phyloP scores from a whole-genome alignment of 2,329 filamentous ascomycete species.

The Xylariaceae sp. region DNA sequence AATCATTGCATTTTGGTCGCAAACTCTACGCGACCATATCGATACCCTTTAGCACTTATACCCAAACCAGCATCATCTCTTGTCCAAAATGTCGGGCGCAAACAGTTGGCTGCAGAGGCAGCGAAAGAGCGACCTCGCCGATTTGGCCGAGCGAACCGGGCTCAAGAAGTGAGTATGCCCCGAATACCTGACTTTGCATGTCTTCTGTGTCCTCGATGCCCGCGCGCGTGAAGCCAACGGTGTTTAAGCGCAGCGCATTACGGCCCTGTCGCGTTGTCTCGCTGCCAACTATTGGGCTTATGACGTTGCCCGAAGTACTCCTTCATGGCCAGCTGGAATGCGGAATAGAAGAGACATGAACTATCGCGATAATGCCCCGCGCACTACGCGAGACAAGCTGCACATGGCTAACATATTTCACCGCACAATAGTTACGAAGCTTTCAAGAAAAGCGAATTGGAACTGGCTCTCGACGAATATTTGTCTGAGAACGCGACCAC shows the following conservation, averaged over 20 bases:
- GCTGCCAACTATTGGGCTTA: not conserved
- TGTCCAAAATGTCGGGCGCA: slow-evolving; percentile 53
- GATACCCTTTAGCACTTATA: slow-evolving; percentile 19
- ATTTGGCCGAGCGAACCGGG: slow-evolving; percentile 67
- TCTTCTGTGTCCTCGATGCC: not conserved
- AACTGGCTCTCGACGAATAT: slow-evolving; percentile 67
- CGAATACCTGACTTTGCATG: too few species aligned
- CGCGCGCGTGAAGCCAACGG: too few species aligned
- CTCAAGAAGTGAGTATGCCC: slow-evolving; percentile 62
- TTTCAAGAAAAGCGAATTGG: slow-evolving; percentile 75
- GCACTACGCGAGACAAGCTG: not conserved
- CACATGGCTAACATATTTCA: slow-evolving; percentile 13
- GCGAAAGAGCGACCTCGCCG: slow-evolving; percentile 75
- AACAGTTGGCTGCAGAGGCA: slow-evolving; percentile 75
- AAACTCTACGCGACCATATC: slow-evolving; percentile 26
- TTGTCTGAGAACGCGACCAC: slow-evolving; percentile 64
- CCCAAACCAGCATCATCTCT: slow-evolving; percentile 17
- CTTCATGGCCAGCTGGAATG: slow-evolving; percentile 10
- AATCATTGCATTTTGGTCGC: slow-evolving; percentile 28
- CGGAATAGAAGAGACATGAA: slow-evolving; percentile 17
- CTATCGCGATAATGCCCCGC: slow-evolving; percentile 2
- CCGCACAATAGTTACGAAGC: slow-evolving; percentile 55
- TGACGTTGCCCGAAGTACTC: slow-evolving; percentile 2
- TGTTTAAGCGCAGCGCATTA: too few species aligned
- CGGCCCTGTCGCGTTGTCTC: too few species aligned